phyloP scores from a whole-genome alignment of 371 early-diverging fungal species.

The Mortierella sp. region DNA sequence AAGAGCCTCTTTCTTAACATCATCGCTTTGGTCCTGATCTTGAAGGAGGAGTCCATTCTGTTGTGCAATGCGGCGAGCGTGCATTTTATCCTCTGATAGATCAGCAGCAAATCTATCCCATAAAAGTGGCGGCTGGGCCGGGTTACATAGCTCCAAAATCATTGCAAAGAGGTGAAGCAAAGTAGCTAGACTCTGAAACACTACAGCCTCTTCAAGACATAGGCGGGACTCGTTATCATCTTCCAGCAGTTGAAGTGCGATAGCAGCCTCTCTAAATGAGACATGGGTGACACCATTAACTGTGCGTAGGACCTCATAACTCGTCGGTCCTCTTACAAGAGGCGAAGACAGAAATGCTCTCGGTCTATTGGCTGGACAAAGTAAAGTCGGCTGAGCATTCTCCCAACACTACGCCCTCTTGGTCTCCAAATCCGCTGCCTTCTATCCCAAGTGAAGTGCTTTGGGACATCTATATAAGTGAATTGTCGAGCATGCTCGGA shows the following conservation, averaged over 20 bases:
- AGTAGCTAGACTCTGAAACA: not conserved
- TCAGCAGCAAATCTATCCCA: conserved; percentile 9
- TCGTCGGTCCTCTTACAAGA: conserved; percentile 48
- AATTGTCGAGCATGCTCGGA: conserved; percentile 15
- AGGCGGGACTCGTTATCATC: conserved; percentile 35
- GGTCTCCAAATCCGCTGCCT: not conserved
- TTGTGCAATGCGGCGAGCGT: not conserved
- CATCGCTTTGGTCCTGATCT: not conserved
- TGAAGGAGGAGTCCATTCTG: not conserved
- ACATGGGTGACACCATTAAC: conserved; percentile 6
- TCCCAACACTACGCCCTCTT: not conserved
- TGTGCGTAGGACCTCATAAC: conserved; percentile 25
- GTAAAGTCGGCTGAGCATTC: conserved; percentile 31
- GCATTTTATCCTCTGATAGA: conserved; percentile 11
- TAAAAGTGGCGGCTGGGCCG: conserved; percentile 10
- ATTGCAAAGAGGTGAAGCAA: conserved; percentile 38
- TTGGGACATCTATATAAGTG: conserved; percentile 26
- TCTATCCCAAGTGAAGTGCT: conserved; percentile 19
- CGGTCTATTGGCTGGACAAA: conserved; percentile 32
- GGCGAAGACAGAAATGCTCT: conserved; percentile 37
- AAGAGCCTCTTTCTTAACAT: conserved; percentile 4
- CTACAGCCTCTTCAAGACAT: conserved; percentile 33
- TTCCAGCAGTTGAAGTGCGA: conserved; percentile 16
- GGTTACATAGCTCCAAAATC: conserved; percentile 9
- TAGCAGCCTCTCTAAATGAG: conserved; percentile 26